These are phyloP conservation scores for Colletotrichum tropicicola DNA, from an alignment of 2,329 filamentous ascomycete species.

Conservation along the genomic window DNA sequence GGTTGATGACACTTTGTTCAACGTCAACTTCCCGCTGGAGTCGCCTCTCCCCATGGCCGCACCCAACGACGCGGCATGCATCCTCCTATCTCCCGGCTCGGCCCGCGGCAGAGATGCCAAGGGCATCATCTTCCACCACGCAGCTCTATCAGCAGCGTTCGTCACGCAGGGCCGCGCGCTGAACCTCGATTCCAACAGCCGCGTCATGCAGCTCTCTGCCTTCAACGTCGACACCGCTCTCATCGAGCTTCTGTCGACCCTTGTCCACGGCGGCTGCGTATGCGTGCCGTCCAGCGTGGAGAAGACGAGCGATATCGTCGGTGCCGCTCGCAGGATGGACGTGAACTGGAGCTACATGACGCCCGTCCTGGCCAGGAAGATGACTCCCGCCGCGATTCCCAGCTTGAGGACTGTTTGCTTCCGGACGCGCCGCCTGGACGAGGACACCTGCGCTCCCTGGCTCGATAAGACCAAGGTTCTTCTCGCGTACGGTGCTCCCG, in stretches of 20 bases:
- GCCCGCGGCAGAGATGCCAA: conserved; percentile 60
- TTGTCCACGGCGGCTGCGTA: conserved; percentile 66
- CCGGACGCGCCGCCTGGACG: conserved; percentile 58
- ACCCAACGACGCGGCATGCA: conserved; percentile 63
- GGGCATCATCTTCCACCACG: conserved; percentile 70
- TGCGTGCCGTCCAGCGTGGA: conserved; percentile 64
- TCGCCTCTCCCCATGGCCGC: conserved; percentile 44
- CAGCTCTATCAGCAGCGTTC: conserved; percentile 63
- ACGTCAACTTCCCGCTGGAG: conserved; percentile 23
- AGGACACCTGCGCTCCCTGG: conserved; percentile 58
- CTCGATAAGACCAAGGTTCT: conserved; percentile 54
- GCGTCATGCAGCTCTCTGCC: conserved; percentile 65
- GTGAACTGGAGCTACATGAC: conserved; percentile 66
- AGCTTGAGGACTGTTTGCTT: conserved; percentile 53
- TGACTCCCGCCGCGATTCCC: conserved; percentile 47
- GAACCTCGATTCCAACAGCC: conserved; percentile 57
- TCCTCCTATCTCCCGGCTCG: conserved; percentile 68
- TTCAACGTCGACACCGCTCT: conserved; percentile 64
- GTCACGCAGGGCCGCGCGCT: conserved; percentile 59
- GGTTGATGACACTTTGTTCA: conserved; percentile 51
- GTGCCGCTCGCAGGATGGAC: conserved; percentile 58
- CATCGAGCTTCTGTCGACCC: conserved; percentile 59
- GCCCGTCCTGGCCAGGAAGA: conserved; percentile 62
- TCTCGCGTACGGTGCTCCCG: conserved; percentile 60
- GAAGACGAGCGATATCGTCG: conserved; percentile 57